These are phyloP conservation scores for Aspergillus sclerotioniger DNA, from an alignment of 495 filamentous ascomycete species.

Conservation along the genomic window DNA sequence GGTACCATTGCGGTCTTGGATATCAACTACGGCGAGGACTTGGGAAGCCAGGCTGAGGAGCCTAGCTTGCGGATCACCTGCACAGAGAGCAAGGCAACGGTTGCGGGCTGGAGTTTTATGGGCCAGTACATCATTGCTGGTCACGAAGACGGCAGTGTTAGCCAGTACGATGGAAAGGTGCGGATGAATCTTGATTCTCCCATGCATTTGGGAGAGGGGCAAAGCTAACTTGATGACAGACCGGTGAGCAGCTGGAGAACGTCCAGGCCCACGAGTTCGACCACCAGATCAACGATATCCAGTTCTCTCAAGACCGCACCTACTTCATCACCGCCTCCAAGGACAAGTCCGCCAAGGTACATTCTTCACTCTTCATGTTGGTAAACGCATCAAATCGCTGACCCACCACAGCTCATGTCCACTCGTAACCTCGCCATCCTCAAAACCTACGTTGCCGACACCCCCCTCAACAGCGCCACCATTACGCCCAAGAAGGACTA, in stretches of 20 bases:
- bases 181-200: constrained; percentile 4
- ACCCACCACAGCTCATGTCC: constrained; percentile 63
- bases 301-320: constrained; percentile 90
- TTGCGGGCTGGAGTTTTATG: constrained; percentile 92
- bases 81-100: constrained; percentile 91
- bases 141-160: constrained; percentile 92
- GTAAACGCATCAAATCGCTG: not conserved
- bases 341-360: constrained; percentile 92
- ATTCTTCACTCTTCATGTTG: constrained; percentile 13
- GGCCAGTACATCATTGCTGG: constrained; percentile 94
- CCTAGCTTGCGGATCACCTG: constrained; percentile 80
- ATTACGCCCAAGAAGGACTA: constrained; percentile 95
- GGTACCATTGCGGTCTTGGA: constrained; percentile 90
- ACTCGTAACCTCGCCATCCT: constrained; percentile 81
- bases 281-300: constrained; percentile 84
- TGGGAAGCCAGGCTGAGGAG: constrained; percentile 72
- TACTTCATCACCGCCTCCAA: constrained; percentile 98
- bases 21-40: constrained; percentile 65
- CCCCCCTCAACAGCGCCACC: constrained; percentile 91
- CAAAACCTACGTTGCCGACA: constrained; percentile 89
- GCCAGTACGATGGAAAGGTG: constrained; percentile 94
- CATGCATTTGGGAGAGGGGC: not conserved
- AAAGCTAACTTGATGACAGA: constrained; percentile 43
- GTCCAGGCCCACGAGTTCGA: constrained; percentile 79
- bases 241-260: constrained; percentile 77